Evolutionary conservation across 345 rosid species (phyloP), one percentile per base, ranked within the genome.

Genomic region (Heritiera littoralis): DNA sequence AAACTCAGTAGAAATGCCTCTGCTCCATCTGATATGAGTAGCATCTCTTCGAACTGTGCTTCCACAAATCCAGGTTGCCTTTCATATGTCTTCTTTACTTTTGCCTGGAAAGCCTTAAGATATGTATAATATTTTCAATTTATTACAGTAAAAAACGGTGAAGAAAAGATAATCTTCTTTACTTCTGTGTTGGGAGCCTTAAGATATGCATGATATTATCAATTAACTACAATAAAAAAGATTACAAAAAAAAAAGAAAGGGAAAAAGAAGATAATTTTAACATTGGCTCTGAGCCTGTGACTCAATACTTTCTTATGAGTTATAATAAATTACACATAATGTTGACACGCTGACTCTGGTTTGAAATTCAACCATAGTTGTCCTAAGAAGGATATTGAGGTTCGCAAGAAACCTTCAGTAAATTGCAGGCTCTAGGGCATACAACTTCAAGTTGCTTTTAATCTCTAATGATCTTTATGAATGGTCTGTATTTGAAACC

Each of bases 1-100:
- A 92, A 79, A 78, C 97, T 81, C 79, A 89, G 86, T 32, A 90
- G 97, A 83, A 85, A 89, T 82, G 85, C 89, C 81, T 93, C 98
- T 55, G 84, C 89, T 46, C 85, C 89, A 77, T 91, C 96, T 61
- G 97, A 92, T 79, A 84, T 82, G 65, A 86, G 91, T 67, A 89
- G 92, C 79, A 67, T 78, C 51, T 81, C 92, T 80, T 91, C 93
- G 20, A 84, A 78, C 75, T 85, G 81, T 72, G 45, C 82, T 66
- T 40, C 78, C 35, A 49, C 82, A 74, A 86, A 81, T 86, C 71
- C 86, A 85, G 94, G 98, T 93, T 74, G 72, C 43, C 78, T 79
- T 74, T 83, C 75, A 51, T 18, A 61, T 32, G 23, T 72, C 15
- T 78, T 40, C 38, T 80, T 52, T 3, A 43, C 10, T 23, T 56